Evolutionary conservation across 257 asterid species (phyloP), one percentile per base, ranked within the genome.

Genomic region (Capsicum baccatum): DNA sequence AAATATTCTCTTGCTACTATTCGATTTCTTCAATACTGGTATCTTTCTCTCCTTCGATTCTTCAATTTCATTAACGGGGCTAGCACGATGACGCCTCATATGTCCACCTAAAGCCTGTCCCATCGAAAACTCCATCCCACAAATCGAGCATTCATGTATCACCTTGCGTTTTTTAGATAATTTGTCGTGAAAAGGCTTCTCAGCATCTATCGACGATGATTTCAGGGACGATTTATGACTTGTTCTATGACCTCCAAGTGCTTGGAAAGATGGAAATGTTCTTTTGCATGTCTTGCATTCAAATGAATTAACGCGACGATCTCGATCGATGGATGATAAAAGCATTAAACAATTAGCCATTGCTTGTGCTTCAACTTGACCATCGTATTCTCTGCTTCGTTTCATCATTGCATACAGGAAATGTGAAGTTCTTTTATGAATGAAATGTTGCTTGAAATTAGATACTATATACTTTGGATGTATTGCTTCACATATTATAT

Each of bases 71-170:
- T 9, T 26, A 3, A 26, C 4, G 13, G 55, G 4, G 54, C 81
- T 68, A 35, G 83, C 74, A 16, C 92, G 90, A 66, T 89, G 92
- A 13, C 90, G 80, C 60, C 92, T 87, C 92, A 87, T 89, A 44
- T 89, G 92, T 3, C 92, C 92, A 17, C 92, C 92, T 15, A 89
- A 39, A 39, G 92, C 90, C 79, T 89, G 92, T 1, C 92, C 92
- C 52, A 66, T 14, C 0, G 85, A 74, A 62, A 89, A 89, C 81
- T 83, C 85, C 26, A 73, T 55, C 5, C 92, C 92, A 79, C 92
- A 89, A 14, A 87, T 67, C 35, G 85, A 83, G 26, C 92, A 89
- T 13, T 58, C 86, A 50, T 89, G 90, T 6, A 44, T 83, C 73
- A 44, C 85, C 73, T 87, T 87, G 6, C 74, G 11, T 6, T 47